Base-by-base conservation (phyloP, 1,284 basidiomycete genomes). In the Earliella scabrosa region DNA sequence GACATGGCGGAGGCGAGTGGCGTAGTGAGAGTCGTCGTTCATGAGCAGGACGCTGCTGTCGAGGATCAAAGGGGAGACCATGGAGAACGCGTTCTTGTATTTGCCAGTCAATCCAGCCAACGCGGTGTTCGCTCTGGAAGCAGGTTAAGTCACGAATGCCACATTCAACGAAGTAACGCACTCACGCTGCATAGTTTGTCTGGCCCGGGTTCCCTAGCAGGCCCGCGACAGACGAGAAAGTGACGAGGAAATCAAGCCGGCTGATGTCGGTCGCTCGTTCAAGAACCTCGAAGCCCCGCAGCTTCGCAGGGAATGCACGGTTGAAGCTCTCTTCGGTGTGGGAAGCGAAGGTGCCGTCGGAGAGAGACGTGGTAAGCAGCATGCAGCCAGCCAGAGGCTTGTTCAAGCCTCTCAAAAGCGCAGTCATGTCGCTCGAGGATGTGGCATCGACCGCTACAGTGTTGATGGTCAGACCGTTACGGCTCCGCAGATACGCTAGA, bases 201-300 rank as follows among this genome's bases (percentile, higher is more conserved):
- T 78, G 77, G 0, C 76, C 77, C 18, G 66, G 63, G 56, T 66
- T 73, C 5, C 77, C 77, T 45, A 76, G 70, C 14, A 72, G 27
- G 2, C 66, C 69, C 3, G 71, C 62, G 1, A 76, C 64, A 0
- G 75, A 75, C 0, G 76, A 75, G 58, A 77, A 73, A 0, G 70
- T 63, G 34, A 77, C 54, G 13, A 76, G 44, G 61, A 78, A 79
- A 32, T 79, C 76, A 16, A 77, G 59, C 13, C 23, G 50, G 5
- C 39, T 66, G 23, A 67, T 51, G 48, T 69, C 56, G 13, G 68
- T 20, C 0, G 59, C 56, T 8, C 62, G 40, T 27, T 64, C 57
- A 13, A 75, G 47, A 10, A 61, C 56, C 20, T 69, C 49, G 32
- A 76, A 66, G 0, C 68, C 73, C 0, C 64, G 66, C 5, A 69